A percentile compares a stretch with the other conserved stretches of the same genome.
Evolutionary conservation across 2,329 filamentous ascomycete species (phyloP).

Genomic region (Hypoxylon sp.): DNA sequence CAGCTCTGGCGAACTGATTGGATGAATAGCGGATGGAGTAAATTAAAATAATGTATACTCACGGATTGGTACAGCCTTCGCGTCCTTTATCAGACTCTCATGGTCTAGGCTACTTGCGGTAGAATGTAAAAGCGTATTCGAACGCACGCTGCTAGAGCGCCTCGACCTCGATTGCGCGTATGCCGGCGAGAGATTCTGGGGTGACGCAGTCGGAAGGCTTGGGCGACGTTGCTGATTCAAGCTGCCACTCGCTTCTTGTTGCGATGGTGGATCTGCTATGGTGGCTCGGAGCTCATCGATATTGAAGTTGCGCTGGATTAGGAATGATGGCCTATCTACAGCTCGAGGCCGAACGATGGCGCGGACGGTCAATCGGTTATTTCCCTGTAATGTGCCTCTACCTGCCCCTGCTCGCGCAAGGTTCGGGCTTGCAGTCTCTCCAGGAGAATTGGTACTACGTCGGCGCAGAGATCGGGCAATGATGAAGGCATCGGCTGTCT

Average conservation of each 20-base stretch:
- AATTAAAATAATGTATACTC: conserved; percentile 50
- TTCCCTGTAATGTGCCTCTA: background rate
- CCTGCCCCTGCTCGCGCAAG: too few relatives aligned
- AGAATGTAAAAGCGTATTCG: conserved; percentile 41
- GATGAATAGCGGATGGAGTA: background rate
- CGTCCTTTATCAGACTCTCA: conserved; percentile 49
- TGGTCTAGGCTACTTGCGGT: conserved; percentile 40
- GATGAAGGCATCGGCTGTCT: conserved; percentile 63
- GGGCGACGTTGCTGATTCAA: conserved; percentile 5
- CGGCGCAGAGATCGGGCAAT: conserved; percentile 60
- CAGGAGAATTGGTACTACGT: conserved; percentile 47
- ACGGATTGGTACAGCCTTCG: conserved; percentile 63
- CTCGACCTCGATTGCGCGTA: conserved; percentile 37
- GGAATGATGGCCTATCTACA: conserved; percentile 61
- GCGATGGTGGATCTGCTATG: conserved; percentile 56
- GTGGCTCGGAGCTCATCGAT: conserved; percentile 63
- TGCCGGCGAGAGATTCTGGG: conserved; percentile 5
- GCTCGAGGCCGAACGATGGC: conserved; percentile 61
- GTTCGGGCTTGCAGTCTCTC: background rate
- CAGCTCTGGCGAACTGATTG: too few relatives aligned
- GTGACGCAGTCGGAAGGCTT: background rate
- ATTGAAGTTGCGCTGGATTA: conserved; percentile 66
- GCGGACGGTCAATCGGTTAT: conserved; percentile 57
- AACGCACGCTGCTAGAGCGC: conserved; percentile 49
- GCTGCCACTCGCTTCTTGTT: background rate